Base-by-base conservation (phyloP, 108 stramenopile genomes). In the Aureococcus anophagefferens region DNA sequence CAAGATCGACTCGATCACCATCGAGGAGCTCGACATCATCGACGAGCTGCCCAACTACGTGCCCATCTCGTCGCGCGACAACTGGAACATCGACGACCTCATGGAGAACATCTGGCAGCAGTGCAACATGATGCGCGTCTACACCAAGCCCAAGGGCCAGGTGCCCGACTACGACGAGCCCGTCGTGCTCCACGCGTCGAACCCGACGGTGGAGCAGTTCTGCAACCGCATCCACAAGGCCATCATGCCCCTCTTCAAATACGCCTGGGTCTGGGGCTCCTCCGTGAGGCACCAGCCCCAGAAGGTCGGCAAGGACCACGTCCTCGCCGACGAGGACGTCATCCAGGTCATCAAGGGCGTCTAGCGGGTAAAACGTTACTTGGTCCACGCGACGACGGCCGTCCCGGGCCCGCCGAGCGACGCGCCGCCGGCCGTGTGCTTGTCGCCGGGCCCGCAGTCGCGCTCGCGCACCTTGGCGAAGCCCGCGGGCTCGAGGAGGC, bases 81-180 rank as follows among this genome's bases (percentile, higher is more conserved):
- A 89, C 62, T 99, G 96, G 96, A 98, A 98, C 84, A 69, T 99
- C 33, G 98, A 97, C 65, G 92, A 93, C 74, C 84, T 96, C 9
- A 83, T 92, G 88, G 94, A 95, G 76, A 82, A 80, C 40, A 88
- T 94, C 65, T 99, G 98, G 98, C 75, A 87, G 63, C 74, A 88
- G 68, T 90, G 90, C 81, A 93, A 91, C 72, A 95, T 95, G 93
- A 69, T 97, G 68, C 87, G 98, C 51, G 96, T 99, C 64, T 99
- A 98, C 83, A 99, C 98, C 67, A 99, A 99, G 81, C 96, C 96
- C 31, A 96, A 96, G 76, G 96, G 98, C 4, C 92, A 96, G 74
- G 89, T 93, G 35, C 98, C 98, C 11, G 96, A 99, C 76, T 96
- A 95, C 81, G 92, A 90, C 40, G 94, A 89, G 68, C 98, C 98